Percentiles rank a stretch among this genome's conserved stretches.
Conservation (phyloP, 805 yeast genomes). For the Starmerella sp. region DNA sequence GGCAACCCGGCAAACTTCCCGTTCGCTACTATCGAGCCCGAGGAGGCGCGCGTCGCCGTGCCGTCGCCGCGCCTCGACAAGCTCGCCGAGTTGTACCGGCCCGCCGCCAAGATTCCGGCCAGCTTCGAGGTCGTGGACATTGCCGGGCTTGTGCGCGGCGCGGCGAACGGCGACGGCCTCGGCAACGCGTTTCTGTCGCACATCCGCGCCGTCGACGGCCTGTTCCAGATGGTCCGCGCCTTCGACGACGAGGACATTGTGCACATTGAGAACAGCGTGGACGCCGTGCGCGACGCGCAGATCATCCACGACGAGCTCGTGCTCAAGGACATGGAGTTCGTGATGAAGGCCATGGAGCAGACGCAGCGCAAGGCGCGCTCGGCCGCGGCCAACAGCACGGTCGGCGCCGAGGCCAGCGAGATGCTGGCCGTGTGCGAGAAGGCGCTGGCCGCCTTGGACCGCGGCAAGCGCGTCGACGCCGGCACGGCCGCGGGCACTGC, state of each 20-base stretch:
- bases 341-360: slow-evolving; percentile 46
- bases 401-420: slow-evolving; percentile 35
- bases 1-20: slow-evolving; percentile 64
- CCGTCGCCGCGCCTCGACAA: slow-evolving; percentile 42
- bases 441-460: slow-evolving; percentile 42
- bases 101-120: slow-evolving; percentile 44
- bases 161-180: slow-evolving; percentile 54
- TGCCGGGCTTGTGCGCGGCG: slow-evolving; percentile 59
- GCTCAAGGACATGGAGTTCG: slow-evolving; percentile 55
- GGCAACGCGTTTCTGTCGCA: slow-evolving; percentile 65
- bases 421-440: slow-evolving; percentile 32
- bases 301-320: slow-evolving; percentile 56
- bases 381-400: slow-evolving; percentile 11
- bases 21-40: slow-evolving; percentile 67
- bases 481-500: slow-evolving; percentile 20
- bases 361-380: slow-evolving; percentile 32
- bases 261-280: slow-evolving; percentile 53
- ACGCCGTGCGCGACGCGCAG: slow-evolving; percentile 52
- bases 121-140: slow-evolving; percentile 51
- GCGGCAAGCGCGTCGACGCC: slow-evolving; percentile 45
- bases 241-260: slow-evolving; percentile 55
- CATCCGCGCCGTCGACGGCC: slow-evolving; percentile 60
- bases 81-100: slow-evolving; percentile 38
- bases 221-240: slow-evolving; percentile 57
- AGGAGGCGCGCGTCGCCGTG: slow-evolving; percentile 47